Base-by-base conservation (phyloP, 768 basidiomycete genomes). In the Mycena kentingensis region DNA sequence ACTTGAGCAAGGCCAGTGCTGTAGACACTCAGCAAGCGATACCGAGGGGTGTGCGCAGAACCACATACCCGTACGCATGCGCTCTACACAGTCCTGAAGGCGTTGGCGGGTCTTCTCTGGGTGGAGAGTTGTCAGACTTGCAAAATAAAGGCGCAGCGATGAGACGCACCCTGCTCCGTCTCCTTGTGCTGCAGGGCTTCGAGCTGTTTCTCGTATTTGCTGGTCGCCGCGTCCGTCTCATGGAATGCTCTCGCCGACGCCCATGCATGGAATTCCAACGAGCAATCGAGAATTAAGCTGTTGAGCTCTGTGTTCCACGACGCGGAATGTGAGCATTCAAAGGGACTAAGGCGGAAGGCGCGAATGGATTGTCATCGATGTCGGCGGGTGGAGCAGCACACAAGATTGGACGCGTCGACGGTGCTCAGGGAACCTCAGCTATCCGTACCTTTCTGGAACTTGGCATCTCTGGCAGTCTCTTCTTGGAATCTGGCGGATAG, bases 211-310 rank as follows among this genome's bases (percentile, higher is more conserved):
- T 70, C 67, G 21, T 69, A 61, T 21, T 49, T 49, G 18, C 63
- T 62, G 3, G 67, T 63, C 10, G 57, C 63, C 18, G 25, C 50
- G n/a, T 70, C 63, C 28, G 61, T 65, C 54, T 71, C 70, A 37
- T 63, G 58, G 13, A 60, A 49, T 2, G 71, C 70, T 16, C 71
- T 70, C 13, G 69, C 65, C 11, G 65, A 63, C 2, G 71, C 64
- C 73, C 73, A 74, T 2, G 70, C 73, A 53, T 71, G 73, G 31
- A 69, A 61, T 34, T 70, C 63, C 12, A 74, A 56, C 48, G 70
- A 60, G 21, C 69, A 58, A 15, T 70, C 68, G 19, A 72, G 56
- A 6, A 74, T 55, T 66, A 66, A 65, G 19, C 53, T 52, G 47
- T 64, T 70, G 2, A 73, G 52, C 47, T 71, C 73, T 74, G 42